These are phyloP conservation scores for Hansenula sp. DNA, from an alignment of 1,139 yeast genomes.

Conservation along the genomic window DNA sequence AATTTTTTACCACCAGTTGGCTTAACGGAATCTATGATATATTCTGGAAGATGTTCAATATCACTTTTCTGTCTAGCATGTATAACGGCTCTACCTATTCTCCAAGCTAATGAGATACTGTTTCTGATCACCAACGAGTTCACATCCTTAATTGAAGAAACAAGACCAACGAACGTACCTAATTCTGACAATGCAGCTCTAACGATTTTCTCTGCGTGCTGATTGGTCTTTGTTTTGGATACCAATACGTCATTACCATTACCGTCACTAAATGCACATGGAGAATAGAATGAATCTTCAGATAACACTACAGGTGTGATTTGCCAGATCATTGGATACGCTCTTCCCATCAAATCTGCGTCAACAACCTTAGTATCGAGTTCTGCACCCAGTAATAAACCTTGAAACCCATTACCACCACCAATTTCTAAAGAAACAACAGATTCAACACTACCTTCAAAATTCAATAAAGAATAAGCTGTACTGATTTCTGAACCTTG, in stretches of 20 bases:
- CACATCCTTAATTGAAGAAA: constrained; percentile 17
- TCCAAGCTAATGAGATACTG: constrained; percentile 39
- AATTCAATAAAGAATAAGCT: constrained; percentile 16
- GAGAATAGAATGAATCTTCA: constrained; percentile 26
- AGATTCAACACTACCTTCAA: constrained; percentile 31
- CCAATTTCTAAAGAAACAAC: constrained; percentile 37
- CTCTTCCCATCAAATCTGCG: constrained; percentile 44
- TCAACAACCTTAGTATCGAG: constrained; percentile 30
- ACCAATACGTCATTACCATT: constrained; percentile 39
- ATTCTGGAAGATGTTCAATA: constrained; percentile 31
- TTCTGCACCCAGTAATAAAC: constrained; percentile 28
- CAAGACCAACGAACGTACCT: constrained; percentile 38
- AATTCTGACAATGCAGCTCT: constrained; percentile 39
- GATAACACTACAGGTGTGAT: constrained; percentile 30
- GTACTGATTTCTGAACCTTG: constrained; percentile 26
- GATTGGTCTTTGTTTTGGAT: constrained; percentile 31
- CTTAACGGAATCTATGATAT: constrained; percentile 33
- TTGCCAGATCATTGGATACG: constrained; percentile 41
- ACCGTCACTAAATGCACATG: constrained; percentile 40
- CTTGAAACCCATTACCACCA: constrained; percentile 42
- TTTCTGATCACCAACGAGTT: constrained; percentile 15
- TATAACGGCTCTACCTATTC: constrained; percentile 42
- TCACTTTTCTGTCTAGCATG: constrained; percentile 33
- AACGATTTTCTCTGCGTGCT: constrained; percentile 33
- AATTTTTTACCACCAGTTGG: constrained; percentile 29